Conservation (phyloP, 371 early-diverging fungal genomes). For the Basidiobolus heterosporus region DNA sequence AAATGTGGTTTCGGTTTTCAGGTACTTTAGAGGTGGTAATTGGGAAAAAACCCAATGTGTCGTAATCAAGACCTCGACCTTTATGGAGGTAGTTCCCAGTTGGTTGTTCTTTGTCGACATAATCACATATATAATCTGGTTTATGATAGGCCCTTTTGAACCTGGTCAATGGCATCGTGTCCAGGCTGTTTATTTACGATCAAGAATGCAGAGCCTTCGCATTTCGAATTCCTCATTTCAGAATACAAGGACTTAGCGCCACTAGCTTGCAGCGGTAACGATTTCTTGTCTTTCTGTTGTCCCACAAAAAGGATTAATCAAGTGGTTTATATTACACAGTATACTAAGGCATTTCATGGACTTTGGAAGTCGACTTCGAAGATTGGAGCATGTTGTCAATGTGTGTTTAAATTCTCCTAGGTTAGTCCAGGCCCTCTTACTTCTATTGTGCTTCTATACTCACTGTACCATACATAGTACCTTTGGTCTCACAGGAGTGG, state of each 20-base stretch:
- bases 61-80: no score
- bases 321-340: conserved; percentile 1
- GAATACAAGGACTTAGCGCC: conserved; percentile 4
- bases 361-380: conserved; percentile 14
- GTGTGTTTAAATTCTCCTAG: conserved; percentile 11
- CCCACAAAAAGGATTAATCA: neutral
- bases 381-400: conserved; percentile 11
- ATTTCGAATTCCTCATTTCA: neutral
- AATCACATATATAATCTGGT: neutral
- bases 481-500: conserved; percentile 22
- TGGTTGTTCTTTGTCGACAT: no score
- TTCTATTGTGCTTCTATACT: no score
- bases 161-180: conserved; percentile 2
- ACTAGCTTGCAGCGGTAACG: conserved; percentile 3
- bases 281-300: neutral
- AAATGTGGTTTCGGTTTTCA: no score
- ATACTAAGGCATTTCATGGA: conserved; percentile 6
- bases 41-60: no score
- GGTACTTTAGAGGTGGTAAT: no score
- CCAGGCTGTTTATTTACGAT: conserved; percentile 5
- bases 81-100: no score
- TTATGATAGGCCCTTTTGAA: neutral
- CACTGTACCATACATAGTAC: conserved; percentile 3
- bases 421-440: conserved; percentile 7
- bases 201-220: neutral